Conservation (phyloP, 2,329 filamentous ascomycete species). For the Aspergillus ochraceus region DNA sequence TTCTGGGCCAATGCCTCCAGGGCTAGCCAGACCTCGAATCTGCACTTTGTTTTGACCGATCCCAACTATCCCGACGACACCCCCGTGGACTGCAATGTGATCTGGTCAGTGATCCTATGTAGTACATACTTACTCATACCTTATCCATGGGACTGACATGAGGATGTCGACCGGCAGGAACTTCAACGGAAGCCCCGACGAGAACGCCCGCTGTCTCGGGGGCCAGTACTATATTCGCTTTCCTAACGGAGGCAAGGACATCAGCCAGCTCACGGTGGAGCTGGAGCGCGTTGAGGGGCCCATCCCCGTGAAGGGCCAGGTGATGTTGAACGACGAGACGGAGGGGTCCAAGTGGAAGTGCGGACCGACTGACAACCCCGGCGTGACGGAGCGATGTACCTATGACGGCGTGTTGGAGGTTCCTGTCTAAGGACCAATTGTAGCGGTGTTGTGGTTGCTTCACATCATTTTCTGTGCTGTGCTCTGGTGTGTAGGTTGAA, state of each 20-base stretch:
- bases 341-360: constrained; percentile 22
- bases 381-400: constrained; percentile 13
- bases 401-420: constrained; percentile 19
- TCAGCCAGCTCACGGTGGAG: constrained; percentile 21
- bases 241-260: constrained; percentile 17
- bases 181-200: constrained; percentile 15
- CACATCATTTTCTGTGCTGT: no score
- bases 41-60: constrained; percentile 25
- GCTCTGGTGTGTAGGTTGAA: no score
- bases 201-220: constrained; percentile 24
- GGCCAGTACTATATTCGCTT: constrained; percentile 26
- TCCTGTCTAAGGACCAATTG: neutral
- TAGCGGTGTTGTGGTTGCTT: neutral
- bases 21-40: neutral
- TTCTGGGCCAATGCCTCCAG: constrained; percentile 10
- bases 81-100: constrained; percentile 24
- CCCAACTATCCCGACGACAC: constrained; percentile 23
- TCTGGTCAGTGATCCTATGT: constrained; percentile 16
- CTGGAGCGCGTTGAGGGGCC: constrained; percentile 21
- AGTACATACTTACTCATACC: neutral
- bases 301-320: constrained; percentile 19
- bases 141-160: neutral
- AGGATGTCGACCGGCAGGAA: constrained; percentile 2
- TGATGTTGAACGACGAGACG: constrained; percentile 14
- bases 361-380: constrained; percentile 9